phyloP scores from a whole-genome alignment of 805 yeast genomes.

The Candida andamanensis region DNA sequence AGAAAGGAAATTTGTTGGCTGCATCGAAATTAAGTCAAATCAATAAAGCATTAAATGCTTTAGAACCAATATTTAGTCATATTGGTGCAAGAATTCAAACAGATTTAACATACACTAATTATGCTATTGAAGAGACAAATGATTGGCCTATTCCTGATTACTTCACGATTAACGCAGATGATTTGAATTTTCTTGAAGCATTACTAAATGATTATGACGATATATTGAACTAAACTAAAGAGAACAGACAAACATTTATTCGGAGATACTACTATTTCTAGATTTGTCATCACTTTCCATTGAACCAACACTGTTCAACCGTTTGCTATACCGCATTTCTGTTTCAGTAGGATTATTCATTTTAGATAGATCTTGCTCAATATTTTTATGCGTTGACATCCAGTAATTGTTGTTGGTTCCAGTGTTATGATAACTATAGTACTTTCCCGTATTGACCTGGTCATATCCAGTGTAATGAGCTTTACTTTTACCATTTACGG shows the following conservation, averaged over 20 bases:
- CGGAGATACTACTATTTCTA: slow-evolving; percentile 9
- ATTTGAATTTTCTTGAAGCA: slow-evolving; percentile 15
- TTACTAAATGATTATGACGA: slow-evolving; percentile 10
- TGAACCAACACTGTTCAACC: slow-evolving; percentile 10
- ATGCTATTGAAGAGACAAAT: too few relatives aligned
- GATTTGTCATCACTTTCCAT: slow-evolving; percentile 3
- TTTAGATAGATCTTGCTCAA: background rate
- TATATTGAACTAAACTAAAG: slow-evolving; percentile 3
- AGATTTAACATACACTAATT: too few relatives aligned
- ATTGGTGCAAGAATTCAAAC: background rate
- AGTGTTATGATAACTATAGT: slow-evolving; percentile 31
- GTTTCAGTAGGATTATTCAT: background rate
- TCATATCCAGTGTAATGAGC: slow-evolving; percentile 25
- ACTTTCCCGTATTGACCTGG: slow-evolving; percentile 35
- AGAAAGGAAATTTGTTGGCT: slow-evolving; percentile 1
- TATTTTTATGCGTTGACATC: slow-evolving; percentile 20
- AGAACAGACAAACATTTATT: background rate
- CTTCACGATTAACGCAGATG: slow-evolving; percentile 15
- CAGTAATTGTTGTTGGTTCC: slow-evolving; percentile 36
- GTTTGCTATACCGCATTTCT: slow-evolving; percentile 5
- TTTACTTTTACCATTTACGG: slow-evolving; percentile 28
- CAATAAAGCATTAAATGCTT: slow-evolving; percentile 1
- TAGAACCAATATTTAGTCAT: slow-evolving; percentile 3
- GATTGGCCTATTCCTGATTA: too few relatives aligned
- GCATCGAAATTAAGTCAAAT: slow-evolving; percentile 6